These are phyloP conservation scores for Populus tremula DNA, from an alignment of 345 rosid species.

Conservation along the genomic window DNA sequence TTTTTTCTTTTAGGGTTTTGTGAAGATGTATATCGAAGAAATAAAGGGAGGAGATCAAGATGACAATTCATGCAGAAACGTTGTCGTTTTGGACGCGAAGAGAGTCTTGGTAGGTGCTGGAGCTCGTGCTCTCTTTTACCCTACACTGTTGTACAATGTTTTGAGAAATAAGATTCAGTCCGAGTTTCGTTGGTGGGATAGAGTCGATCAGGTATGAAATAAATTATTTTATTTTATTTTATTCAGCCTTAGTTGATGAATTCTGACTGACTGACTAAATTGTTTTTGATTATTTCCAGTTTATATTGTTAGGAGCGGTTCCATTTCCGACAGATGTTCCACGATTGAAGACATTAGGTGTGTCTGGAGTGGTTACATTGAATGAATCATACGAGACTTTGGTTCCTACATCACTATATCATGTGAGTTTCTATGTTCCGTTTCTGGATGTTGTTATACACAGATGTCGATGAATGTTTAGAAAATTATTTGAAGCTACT, in stretches of 20 bases:
- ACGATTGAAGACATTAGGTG: conserved; percentile 64
- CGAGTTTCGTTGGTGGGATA: conserved; percentile 75
- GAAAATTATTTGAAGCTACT: not conserved
- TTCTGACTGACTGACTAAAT: not conserved
- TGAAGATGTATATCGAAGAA: conserved; percentile 13
- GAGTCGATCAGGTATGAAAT: conserved; percentile 50
- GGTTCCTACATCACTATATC: conserved; percentile 68
- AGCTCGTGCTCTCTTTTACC: conserved; percentile 60
- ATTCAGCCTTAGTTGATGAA: not conserved
- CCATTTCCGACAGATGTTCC: conserved; percentile 87
- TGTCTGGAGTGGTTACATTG: conserved; percentile 76
- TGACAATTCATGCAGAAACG: not conserved
- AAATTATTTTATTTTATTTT: too few relatives aligned
- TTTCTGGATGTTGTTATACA: not conserved
- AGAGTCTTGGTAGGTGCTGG: conserved; percentile 62
- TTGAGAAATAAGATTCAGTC: conserved; percentile 55
- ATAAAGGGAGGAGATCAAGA: conserved; percentile 5
- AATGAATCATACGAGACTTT: conserved; percentile 82
- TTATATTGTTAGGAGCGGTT: conserved; percentile 77
- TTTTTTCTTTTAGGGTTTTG: not conserved
- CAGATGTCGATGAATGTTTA: not conserved
- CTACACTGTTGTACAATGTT: conserved; percentile 64
- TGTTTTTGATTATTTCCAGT: conserved; percentile 30
- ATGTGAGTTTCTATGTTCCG: conserved; percentile 34
- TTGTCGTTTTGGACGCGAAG: conserved; percentile 36